Evolutionary conservation across 2,329 filamentous ascomycete species (phyloP), one percentile per base, ranked within the genome.

Genomic region (Aspergillus pseudotamarii): DNA sequence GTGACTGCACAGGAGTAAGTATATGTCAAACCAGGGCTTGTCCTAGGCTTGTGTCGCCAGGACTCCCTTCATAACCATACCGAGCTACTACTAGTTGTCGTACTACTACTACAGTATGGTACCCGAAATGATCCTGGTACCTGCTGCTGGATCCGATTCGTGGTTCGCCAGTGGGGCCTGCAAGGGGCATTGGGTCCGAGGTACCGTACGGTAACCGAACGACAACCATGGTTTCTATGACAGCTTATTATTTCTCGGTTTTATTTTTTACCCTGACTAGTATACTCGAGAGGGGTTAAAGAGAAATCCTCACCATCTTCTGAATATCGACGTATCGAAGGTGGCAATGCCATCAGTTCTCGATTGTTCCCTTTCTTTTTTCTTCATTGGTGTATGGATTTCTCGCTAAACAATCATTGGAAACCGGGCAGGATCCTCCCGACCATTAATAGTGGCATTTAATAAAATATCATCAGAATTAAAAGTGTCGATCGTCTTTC

Each of bases 171-270:
- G 60, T 63, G 64, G 67, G 61, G 57, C 34, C 62, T 68, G 67
- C 64, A 69, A 70, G 64, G 64, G 64, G 64, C 65, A 61, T 58
- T 62, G 61, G 38, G 60, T 61, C 63, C 45, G 34, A 58, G 57
- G 65, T 69, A 67, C 62, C 28, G 62, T 68, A 67, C 62, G 55
- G 67, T 67, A 69, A 60, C 32, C 26, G 32, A 43, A 48, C 30
- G 46, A 38, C 28, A 36, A 50, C 67, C 65, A 68, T 64, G 65
- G 67, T 61, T 63, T 66, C 56, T 21, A 60, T 62, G 48, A 63
- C 65, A 66, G 60, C 64, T 66, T 67, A 61, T 65, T 68, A 45
- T 61, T 28, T 34, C 19, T 32, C 23, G 56, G 53, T 57, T 55
- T 50, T 48, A 14, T 30, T 51, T 34, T 51, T 51, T 51, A n/a